Conservation (phyloP, 1,284 basidiomycete genomes). For the Sporisorium sorghi region DNA sequence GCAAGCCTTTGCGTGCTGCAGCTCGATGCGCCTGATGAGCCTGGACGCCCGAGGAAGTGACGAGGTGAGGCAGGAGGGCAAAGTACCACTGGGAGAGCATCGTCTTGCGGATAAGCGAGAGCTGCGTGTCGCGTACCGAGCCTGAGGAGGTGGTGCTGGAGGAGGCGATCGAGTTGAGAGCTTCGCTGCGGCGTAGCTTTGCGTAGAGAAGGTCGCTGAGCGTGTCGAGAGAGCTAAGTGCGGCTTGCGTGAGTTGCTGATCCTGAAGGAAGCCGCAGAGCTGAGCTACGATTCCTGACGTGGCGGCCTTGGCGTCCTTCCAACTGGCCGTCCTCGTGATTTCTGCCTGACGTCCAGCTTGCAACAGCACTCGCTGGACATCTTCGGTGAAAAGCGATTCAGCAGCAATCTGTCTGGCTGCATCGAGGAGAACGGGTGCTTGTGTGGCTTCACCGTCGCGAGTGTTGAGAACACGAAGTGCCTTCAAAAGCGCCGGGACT, state of each 20-base stretch:
- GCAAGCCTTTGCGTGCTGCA: slow-evolving; percentile 28
- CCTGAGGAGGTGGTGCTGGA: slow-evolving; percentile 19
- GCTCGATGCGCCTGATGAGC: slow-evolving; percentile 9
- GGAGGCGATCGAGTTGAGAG: slow-evolving; percentile 33
- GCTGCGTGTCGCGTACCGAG: slow-evolving; percentile 35
- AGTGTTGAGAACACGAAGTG: slow-evolving; percentile 12
- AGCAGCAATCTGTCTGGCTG: slow-evolving; percentile 32
- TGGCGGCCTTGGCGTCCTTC: slow-evolving; percentile 15
- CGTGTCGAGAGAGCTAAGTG: slow-evolving; percentile 15
- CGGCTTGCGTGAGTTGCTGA: slow-evolving; percentile 1
- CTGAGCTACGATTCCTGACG: slow-evolving; percentile 14
- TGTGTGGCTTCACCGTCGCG: background rate
- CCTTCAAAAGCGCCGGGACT: slow-evolving; percentile 25
- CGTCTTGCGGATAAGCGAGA: slow-evolving; percentile 38
- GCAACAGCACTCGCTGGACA: slow-evolving; percentile 33
- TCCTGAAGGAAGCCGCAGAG: slow-evolving; percentile 18
- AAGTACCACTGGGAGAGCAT: slow-evolving; percentile 43
- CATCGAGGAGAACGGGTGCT: slow-evolving; percentile 2
- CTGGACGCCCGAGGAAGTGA: background rate
- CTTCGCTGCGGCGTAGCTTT: slow-evolving; percentile 29
- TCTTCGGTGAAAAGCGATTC: slow-evolving; percentile 49
- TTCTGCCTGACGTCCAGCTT: slow-evolving; percentile 26
- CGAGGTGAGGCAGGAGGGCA: slow-evolving; percentile 32
- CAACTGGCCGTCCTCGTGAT: slow-evolving; percentile 10
- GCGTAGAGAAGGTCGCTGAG: slow-evolving; percentile 26